Evolutionary conservation across 768 basidiomycete genomes (phyloP).

Genomic region (Rhodotorula diobovata): DNA sequence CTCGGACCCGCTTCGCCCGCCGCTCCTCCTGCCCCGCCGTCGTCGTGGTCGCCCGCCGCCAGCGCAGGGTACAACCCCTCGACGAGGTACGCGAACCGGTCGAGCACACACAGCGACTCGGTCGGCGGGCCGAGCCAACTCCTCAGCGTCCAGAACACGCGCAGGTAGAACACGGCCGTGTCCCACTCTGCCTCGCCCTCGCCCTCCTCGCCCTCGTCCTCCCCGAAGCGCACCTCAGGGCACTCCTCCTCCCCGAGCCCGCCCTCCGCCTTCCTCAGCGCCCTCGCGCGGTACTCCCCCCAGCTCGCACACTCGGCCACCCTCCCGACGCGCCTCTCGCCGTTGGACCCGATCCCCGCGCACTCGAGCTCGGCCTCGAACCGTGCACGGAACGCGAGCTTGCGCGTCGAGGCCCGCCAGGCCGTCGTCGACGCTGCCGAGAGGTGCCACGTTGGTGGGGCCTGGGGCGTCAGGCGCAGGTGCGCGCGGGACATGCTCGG

Average conservation of each 20-base stretch:
- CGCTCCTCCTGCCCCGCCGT: not conserved
- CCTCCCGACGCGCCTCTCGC: slow-evolving; percentile 21
- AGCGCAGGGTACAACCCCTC: slow-evolving; percentile 13
- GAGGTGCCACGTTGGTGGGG: slow-evolving; percentile 26
- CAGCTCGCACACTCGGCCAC: slow-evolving; percentile 9
- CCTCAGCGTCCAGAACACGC: slow-evolving; percentile 33
- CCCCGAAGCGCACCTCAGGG: not conserved
- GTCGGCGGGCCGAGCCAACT: slow-evolving; percentile 27
- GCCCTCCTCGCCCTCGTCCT: not conserved
- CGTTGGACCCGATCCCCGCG: not conserved
- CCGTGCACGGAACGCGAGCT: slow-evolving; percentile 27
- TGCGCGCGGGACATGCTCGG: slow-evolving; percentile 10
- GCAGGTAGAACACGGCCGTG: slow-evolving; percentile 7
- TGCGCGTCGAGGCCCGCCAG: slow-evolving; percentile 12
- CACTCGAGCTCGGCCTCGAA: slow-evolving; percentile 22
- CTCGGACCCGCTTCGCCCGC: not conserved
- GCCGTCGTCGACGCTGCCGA: not conserved
- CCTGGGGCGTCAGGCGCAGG: slow-evolving; percentile 33
- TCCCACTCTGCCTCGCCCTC: slow-evolving; percentile 5
- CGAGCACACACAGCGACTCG: slow-evolving; percentile 27
- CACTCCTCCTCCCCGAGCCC: not conserved
- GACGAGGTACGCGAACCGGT: slow-evolving; percentile 20
- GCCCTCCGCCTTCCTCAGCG: not conserved
- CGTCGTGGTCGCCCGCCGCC: not conserved
- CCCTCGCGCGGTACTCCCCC: slow-evolving; percentile 12